phyloP scores from a whole-genome alignment of 768 basidiomycete genomes.

The Russula griseocarnosa region DNA sequence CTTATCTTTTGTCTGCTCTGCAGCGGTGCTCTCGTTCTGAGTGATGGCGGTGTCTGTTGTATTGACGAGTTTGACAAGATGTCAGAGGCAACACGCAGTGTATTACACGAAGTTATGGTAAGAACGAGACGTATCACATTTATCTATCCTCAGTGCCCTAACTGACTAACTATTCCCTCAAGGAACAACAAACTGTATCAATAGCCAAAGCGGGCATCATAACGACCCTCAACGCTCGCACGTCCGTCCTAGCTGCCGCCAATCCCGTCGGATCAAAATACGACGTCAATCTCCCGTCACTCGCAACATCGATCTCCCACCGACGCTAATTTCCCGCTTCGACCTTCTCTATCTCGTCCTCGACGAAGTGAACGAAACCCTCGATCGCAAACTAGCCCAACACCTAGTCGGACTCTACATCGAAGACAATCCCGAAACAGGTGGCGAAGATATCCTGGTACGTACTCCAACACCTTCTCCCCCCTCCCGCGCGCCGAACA shows the following conservation, averaged over 20 bases:
- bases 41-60: conserved; percentile 96
- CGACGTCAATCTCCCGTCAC: conserved; percentile 90
- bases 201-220: conserved; percentile 99
- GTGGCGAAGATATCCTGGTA: conserved; percentile 72
- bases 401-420: conserved; percentile 92
- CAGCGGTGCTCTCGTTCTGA: conserved; percentile 90
- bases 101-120: conserved; percentile 98
- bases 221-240: conserved; percentile 96
- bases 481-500: no score
- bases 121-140: conserved; percentile 24
- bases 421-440: conserved; percentile 75
- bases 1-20: conserved; percentile 11
- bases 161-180: neutral
- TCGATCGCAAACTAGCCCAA: conserved; percentile 84
- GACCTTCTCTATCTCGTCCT: conserved; percentile 94
- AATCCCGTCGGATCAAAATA: conserved; percentile 97
- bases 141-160: neutral
- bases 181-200: conserved; percentile 99
- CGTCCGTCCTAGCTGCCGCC: conserved; percentile 94
- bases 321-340: conserved; percentile 96
- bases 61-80: conserved; percentile 99
- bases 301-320: conserved; percentile 94
- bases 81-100: conserved; percentile 95
- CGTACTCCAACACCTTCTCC: conserved; percentile 30
- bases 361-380: conserved; percentile 86